Evolutionary conservation across 2,329 filamentous ascomycete species (phyloP), one percentile per base, ranked within the genome.

Genomic region (Rosellinia necatrix): DNA sequence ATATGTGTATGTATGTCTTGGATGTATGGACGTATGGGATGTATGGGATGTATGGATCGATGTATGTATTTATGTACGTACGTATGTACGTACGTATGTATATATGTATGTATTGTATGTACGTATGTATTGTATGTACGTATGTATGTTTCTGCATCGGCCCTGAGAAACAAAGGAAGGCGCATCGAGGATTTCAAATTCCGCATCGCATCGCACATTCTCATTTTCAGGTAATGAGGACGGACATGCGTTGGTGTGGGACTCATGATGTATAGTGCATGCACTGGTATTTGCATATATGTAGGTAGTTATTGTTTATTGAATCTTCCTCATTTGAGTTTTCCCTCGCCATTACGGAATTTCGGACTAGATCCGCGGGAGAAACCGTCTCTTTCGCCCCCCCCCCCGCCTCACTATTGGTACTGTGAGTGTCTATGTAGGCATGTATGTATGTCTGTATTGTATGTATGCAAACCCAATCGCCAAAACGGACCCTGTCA

Each of bases 271-370:
- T n/a, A n/a, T n/a, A n/a, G n/a, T n/a, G n/a, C n/a, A n/a, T n/a
- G n/a, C n/a, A n/a, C n/a, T n/a, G n/a, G n/a, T n/a, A n/a, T n/a
- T n/a, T n/a, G n/a, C n/a, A n/a, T n/a, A n/a, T n/a, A n/a, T n/a
- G n/a, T n/a, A n/a, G n/a, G n/a, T n/a, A n/a, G n/a, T n/a, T n/a
- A n/a, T n/a, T n/a, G n/a, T n/a, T 9, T 24, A 41, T 41, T 25
- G 38, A 41, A n/a, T n/a, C n/a, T n/a, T 46, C 47, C 27, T 38
- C 15, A 46, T 44, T 55, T 10, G 13, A 19, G 40, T 12, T 46
- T 27, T 24, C 41, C n/a, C n/a, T n/a, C n/a, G n/a, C 40, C 51
- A 57, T 58, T 50, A 47, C 51, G 56, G 51, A 40, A 29, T n/a
- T 42, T 37, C 51, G 56, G 56, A 25, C 30, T 40, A 25, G 34